Evolutionary conservation across 345 rosid genomes (phyloP).

Genomic region (Salix koriyanagi): DNA sequence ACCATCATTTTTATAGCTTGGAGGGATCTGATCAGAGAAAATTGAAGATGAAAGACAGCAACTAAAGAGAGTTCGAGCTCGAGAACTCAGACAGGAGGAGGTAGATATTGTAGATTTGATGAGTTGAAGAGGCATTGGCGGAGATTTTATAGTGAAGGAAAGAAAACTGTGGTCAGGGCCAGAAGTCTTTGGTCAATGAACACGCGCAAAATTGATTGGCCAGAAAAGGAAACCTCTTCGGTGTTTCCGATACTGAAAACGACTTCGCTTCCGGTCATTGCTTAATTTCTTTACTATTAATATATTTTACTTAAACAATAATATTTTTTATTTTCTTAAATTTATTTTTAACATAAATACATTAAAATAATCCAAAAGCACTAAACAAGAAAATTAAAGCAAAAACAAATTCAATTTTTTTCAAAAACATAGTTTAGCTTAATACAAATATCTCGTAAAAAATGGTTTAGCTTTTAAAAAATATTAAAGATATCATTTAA

Average conservation of each 20-base stretch:
- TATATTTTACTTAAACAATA: too few relatives aligned
- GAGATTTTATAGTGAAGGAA: neutral
- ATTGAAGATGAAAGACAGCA: neutral
- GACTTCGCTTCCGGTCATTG: neutral
- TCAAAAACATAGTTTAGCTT: too few relatives aligned
- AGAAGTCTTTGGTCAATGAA: neutral
- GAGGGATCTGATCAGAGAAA: too few relatives aligned
- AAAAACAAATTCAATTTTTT: too few relatives aligned
- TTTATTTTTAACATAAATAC: too few relatives aligned
- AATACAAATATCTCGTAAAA: too few relatives aligned
- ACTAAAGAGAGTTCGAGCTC: neutral
- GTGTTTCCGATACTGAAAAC: neutral
- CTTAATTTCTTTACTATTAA: too few relatives aligned
- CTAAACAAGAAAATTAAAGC: too few relatives aligned
- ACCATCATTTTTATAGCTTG: neutral
- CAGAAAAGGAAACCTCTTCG: neutral
- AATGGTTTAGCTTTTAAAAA: too few relatives aligned
- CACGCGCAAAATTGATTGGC: neutral
- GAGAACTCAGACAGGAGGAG: neutral
- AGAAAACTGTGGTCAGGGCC: neutral
- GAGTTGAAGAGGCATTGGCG: neutral
- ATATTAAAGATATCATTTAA: too few relatives aligned
- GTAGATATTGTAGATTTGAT: neutral
- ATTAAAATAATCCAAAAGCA: too few relatives aligned
- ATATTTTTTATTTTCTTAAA: too few relatives aligned